Conservation (phyloP, 495 filamentous ascomycete genomes). For the Penicillium mononematosum region DNA sequence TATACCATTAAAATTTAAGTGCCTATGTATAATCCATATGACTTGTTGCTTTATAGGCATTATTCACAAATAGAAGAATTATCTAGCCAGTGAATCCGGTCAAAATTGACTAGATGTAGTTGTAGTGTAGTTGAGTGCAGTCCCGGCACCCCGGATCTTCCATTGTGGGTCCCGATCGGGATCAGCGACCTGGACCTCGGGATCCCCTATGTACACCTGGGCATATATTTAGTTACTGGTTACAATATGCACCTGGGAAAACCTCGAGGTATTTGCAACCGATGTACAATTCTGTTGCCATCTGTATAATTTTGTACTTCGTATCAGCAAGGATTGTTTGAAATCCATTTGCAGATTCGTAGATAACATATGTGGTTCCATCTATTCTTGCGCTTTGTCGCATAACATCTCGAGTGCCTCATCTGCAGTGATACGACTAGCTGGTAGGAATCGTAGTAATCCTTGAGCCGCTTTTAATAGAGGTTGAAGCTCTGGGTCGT, state of each 20-base stretch:
- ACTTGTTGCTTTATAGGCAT: too few species aligned
- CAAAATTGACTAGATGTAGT: neutral
- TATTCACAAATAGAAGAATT: too few species aligned
- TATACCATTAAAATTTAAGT: too few species aligned
- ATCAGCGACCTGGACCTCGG: neutral
- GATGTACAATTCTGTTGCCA: neutral
- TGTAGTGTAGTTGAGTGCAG: neutral
- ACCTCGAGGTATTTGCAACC: neutral
- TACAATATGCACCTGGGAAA: too few species aligned
- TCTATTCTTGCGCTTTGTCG: neutral
- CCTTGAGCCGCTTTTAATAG: slow-evolving; percentile 13
- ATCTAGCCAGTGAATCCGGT: neutral
- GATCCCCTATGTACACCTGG: neutral
- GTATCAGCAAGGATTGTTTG: neutral
- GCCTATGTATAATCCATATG: too few species aligned
- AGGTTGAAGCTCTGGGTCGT: slow-evolving; percentile 11
- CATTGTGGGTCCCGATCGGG: neutral
- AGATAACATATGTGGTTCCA: neutral
- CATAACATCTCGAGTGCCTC: neutral
- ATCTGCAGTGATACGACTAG: neutral
- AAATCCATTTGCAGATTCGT: neutral
- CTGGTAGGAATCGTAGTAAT: slow-evolving; percentile 16
- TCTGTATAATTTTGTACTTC: neutral
- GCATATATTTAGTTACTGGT: too few species aligned
- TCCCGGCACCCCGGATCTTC: neutral